Evolutionary conservation across 768 basidiomycete species (phyloP).

Genomic region (Lepiota brunneoincarnata): DNA sequence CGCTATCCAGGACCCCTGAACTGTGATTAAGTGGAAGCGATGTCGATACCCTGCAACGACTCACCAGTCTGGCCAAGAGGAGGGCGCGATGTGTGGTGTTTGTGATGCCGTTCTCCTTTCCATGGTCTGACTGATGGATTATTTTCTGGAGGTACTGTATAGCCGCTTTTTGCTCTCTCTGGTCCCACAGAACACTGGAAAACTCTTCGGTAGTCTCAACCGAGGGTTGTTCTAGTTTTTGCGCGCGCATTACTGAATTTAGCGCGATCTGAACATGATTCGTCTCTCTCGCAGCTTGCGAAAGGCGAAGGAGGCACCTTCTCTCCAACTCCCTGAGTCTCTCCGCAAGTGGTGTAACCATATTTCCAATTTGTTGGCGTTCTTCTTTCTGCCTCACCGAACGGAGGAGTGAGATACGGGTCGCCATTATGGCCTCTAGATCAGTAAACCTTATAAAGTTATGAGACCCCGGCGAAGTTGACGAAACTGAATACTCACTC

Average conservation of each 20-base stretch:
- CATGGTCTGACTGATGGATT: slow-evolving; percentile 14
- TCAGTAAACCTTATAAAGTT: slow-evolving; percentile 57
- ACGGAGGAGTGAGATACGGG: slow-evolving; percentile 77
- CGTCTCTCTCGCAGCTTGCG: slow-evolving; percentile 64
- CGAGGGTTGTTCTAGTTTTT: slow-evolving; percentile 48
- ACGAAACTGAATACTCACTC: slow-evolving; percentile 48
- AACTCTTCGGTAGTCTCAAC: slow-evolving; percentile 74
- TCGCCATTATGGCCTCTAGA: slow-evolving; percentile 77
- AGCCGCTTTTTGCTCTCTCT: slow-evolving; percentile 81
- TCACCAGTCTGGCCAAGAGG: slow-evolving; percentile 64
- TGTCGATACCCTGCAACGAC: slow-evolving; percentile 17
- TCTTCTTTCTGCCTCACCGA: slow-evolving; percentile 69
- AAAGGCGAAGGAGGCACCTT: slow-evolving; percentile 67
- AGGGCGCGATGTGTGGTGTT: slow-evolving; percentile 22
- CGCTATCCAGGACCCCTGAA: slow-evolving; percentile 87
- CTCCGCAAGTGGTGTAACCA: slow-evolving; percentile 51
- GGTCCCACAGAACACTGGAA: slow-evolving; percentile 86
- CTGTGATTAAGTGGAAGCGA: neutral
- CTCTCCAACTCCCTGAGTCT: slow-evolving; percentile 62
- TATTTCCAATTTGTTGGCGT: slow-evolving; percentile 71
- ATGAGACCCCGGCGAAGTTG: slow-evolving; percentile 1
- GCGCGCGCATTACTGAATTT: slow-evolving; percentile 80
- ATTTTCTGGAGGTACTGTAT: slow-evolving; percentile 63
- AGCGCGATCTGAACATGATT: slow-evolving; percentile 78
- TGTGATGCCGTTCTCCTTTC: slow-evolving; percentile 20